Evolutionary conservation across 176 grass and related monocot genomes (phyloP).

Genomic region (Puya raimondii): DNA sequence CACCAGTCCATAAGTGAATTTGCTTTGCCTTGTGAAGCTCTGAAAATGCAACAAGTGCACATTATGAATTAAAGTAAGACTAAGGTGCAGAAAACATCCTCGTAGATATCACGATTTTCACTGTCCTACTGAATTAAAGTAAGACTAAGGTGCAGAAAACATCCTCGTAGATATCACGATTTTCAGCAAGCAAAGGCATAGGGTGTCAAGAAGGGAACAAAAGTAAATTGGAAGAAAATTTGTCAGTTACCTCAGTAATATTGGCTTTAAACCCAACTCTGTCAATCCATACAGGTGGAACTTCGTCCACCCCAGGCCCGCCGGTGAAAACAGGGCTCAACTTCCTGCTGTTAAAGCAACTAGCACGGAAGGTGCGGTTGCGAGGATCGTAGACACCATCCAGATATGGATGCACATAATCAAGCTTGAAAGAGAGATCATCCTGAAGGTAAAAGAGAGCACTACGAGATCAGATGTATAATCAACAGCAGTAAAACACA

Average conservation of each 20-base stretch:
- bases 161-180: no score
- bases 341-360: slow-evolving; percentile 87
- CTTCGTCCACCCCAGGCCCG: slow-evolving; percentile 74
- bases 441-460: slow-evolving; percentile 37
- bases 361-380: slow-evolving; percentile 83
- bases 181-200: neutral
- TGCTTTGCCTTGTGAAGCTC: slow-evolving; percentile 86
- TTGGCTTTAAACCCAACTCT: slow-evolving; percentile 94
- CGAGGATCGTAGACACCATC: slow-evolving; percentile 67
- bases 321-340: slow-evolving; percentile 89
- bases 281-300: slow-evolving; percentile 85
- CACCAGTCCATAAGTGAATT: slow-evolving; percentile 88
- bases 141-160: no score
- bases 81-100: no score
- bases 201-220: neutral
- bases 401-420: slow-evolving; percentile 86
- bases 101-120: no score
- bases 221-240: neutral
- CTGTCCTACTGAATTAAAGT: no score
- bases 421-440: slow-evolving; percentile 86
- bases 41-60: slow-evolving; percentile 21
- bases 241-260: slow-evolving; percentile 64
- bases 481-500: neutral
- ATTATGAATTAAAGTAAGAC: neutral
- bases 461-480: slow-evolving; percentile 5